phyloP scores from a whole-genome alignment of 1,284 basidiomycete genomes.

The Malassezia caprae region DNA sequence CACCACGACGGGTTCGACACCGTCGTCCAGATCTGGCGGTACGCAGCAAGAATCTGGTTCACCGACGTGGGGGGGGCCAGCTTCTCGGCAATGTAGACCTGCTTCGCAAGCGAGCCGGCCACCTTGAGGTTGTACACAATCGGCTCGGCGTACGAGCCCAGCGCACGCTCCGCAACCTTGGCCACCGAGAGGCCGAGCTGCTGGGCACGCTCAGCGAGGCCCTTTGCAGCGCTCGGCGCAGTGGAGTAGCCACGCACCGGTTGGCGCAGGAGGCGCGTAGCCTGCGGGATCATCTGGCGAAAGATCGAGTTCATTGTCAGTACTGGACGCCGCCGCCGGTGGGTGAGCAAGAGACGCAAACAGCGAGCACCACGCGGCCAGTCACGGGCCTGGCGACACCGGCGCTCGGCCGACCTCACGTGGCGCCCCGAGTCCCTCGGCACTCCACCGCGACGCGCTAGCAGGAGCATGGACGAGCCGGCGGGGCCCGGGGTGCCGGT shows the following conservation, averaged over 20 bases:
- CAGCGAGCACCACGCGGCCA: background rate
- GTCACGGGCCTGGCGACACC: background rate
- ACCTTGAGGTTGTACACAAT: slow-evolving; percentile 54
- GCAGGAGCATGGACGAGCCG: background rate
- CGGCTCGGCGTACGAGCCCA: slow-evolving; percentile 27
- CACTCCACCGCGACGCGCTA: background rate
- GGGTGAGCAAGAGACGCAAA: background rate
- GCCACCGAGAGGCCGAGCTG: slow-evolving; percentile 1
- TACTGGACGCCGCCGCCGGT: background rate
- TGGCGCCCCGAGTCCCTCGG: background rate
- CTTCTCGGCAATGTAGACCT: slow-evolving; percentile 79
- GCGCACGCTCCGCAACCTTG: slow-evolving; percentile 12
- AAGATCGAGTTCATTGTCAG: slow-evolving; percentile 2
- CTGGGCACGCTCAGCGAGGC: slow-evolving; percentile 12
- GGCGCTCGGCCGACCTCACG: background rate
- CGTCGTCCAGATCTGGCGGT: slow-evolving; percentile 63
- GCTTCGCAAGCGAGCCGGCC: slow-evolving; percentile 70
- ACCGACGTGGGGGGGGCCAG: slow-evolving; percentile 69
- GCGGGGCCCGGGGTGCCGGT: slow-evolving; percentile 5
- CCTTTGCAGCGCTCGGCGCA: background rate
- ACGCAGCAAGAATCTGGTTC: slow-evolving; percentile 59
- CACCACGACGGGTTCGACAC: slow-evolving; percentile 62
- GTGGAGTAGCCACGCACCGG: slow-evolving; percentile 7
- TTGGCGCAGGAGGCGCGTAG: slow-evolving; percentile 1
- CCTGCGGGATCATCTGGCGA: slow-evolving; percentile 16